Base-by-base conservation (phyloP, 192 early-diverging fungal genomes). In the Coemansia reversa region DNA sequence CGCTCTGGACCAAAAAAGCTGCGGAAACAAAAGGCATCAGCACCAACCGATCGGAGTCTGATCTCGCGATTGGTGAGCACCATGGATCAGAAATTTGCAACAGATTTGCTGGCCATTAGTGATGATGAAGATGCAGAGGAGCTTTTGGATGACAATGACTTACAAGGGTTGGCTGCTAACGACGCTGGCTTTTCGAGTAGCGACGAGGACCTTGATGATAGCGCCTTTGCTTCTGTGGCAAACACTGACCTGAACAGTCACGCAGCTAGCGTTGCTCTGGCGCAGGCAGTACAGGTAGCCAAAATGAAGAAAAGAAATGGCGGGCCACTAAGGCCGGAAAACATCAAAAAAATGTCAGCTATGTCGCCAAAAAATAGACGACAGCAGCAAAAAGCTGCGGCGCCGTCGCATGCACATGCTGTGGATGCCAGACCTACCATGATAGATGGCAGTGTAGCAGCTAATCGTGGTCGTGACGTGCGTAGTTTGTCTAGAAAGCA, bases 61-160 rank as follows among this genome's bases (percentile, higher is more conserved):
- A 70, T 74, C 18, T 69, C 76, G 19, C 70, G 61, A 14, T 63
- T 79, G 54, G 76, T 73, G 42, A 32, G 22, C 7, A 67, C 56
- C 24, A 74, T 74, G 70, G 76, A 55, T 45, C 29, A 32, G 2
- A 49, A 64, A 29, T 4, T 27, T 22, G 52, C 61, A 29, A 42
- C 24, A 14, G 60, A 65, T 33, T 42, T 23, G 49, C 47, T 18
- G 49, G n/a, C 11, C 22, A 35, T 47, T 35, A 22, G 20, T n/a
- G 11, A 20, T 14, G 39, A 47, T 4, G 51, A 45, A 5, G 66
- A 35, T 7, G 50, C 14, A 16, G 62, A 60, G 18, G 69, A 71
- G 48, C 35, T 51, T 22, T 24, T 65, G n/a, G 55, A 42, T 28
- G 52, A 35, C 49, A 50, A 28, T 23, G 30, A 18, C 1, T 16